phyloP scores from a whole-genome alignment of 768 basidiomycete species.

The Russula brevipes region DNA sequence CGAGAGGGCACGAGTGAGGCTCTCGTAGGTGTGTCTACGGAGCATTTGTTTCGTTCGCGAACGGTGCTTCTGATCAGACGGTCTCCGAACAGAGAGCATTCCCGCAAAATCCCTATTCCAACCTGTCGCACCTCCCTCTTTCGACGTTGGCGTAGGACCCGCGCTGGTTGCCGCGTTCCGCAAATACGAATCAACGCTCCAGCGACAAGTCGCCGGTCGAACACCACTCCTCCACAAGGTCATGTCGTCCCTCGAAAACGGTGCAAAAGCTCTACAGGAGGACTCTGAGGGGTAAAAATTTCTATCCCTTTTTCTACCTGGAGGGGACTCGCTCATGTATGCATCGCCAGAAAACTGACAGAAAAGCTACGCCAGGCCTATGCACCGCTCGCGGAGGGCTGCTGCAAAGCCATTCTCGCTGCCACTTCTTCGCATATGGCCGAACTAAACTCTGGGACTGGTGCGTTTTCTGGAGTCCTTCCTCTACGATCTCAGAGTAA shows the following conservation, averaged over 20 bases:
- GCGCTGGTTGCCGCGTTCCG: slow-evolving; percentile 47
- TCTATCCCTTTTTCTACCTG: background rate
- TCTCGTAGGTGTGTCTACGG: slow-evolving; percentile 31
- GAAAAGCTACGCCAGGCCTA: slow-evolving; percentile 38
- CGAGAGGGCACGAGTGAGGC: slow-evolving; percentile 27
- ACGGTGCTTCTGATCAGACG: slow-evolving; percentile 8
- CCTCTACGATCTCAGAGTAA: background rate
- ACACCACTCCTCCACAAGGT: slow-evolving; percentile 57
- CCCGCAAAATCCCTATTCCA: slow-evolving; percentile 55
- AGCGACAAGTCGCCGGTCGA: slow-evolving; percentile 59
- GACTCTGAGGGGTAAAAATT: slow-evolving; percentile 41
- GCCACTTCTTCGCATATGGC: slow-evolving; percentile 10
- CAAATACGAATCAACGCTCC: slow-evolving; percentile 56
- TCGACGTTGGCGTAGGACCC: slow-evolving; percentile 36
- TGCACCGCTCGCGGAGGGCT: slow-evolving; percentile 11
- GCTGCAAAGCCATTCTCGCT: slow-evolving; percentile 11
- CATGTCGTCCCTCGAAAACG: slow-evolving; percentile 53
- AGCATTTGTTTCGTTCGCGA: background rate
- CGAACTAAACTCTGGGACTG: slow-evolving; percentile 11
- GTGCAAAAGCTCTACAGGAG: slow-evolving; percentile 50
- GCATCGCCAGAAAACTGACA: slow-evolving; percentile 52
- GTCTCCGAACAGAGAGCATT: slow-evolving; percentile 40
- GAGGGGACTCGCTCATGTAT: slow-evolving; percentile 31
- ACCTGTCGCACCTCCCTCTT: slow-evolving; percentile 43
- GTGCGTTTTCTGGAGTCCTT: background rate